A percentile compares a stretch with the other conserved stretches of the same genome.
These are phyloP conservation scores for Mallotus nudiflorus DNA, from an alignment of 345 rosid genomes.

Conservation along the genomic window DNA sequence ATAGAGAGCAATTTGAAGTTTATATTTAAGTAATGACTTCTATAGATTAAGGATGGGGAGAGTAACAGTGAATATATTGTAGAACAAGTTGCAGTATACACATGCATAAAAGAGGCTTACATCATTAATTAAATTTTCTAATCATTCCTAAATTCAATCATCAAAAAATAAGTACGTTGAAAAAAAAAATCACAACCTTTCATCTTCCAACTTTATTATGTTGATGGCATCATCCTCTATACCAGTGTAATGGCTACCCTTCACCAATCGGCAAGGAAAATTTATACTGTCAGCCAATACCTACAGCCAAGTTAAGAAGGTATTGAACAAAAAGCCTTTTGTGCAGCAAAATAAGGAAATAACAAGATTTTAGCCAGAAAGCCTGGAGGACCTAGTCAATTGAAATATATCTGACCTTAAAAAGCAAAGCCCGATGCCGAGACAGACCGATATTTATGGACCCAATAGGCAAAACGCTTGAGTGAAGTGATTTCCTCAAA, in stretches of 20 bases:
- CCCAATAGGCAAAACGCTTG: slow-evolving; percentile 88
- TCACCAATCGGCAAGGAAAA: slow-evolving; percentile 91
- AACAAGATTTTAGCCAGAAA: background rate
- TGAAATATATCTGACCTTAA: slow-evolving; percentile 63
- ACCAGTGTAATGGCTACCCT: slow-evolving; percentile 99
- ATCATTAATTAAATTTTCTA: background rate
- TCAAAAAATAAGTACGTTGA: background rate
- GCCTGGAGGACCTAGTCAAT: background rate
- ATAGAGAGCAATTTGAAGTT: slow-evolving; percentile 1
- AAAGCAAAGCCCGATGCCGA: slow-evolving; percentile 96
- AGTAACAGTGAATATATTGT: background rate
- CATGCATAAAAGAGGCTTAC: background rate
- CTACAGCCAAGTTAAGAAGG: slow-evolving; percentile 48
- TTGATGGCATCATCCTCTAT: slow-evolving; percentile 97
- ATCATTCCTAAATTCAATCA: background rate
- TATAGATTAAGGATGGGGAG: too few relatives aligned
- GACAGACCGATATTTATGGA: slow-evolving; percentile 83
- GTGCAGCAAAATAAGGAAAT: background rate
- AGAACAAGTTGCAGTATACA: background rate
- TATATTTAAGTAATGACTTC: too few relatives aligned
- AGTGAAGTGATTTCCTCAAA: slow-evolving; percentile 71
- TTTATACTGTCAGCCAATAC: slow-evolving; percentile 82
- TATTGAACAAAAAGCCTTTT: slow-evolving; percentile 6
- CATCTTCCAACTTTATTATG: slow-evolving; percentile 81
- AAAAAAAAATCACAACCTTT: slow-evolving; percentile 50